These are phyloP conservation scores for Phycomyces nitens DNA, from an alignment of 192 early-diverging fungal genomes.

Conservation along the genomic window DNA sequence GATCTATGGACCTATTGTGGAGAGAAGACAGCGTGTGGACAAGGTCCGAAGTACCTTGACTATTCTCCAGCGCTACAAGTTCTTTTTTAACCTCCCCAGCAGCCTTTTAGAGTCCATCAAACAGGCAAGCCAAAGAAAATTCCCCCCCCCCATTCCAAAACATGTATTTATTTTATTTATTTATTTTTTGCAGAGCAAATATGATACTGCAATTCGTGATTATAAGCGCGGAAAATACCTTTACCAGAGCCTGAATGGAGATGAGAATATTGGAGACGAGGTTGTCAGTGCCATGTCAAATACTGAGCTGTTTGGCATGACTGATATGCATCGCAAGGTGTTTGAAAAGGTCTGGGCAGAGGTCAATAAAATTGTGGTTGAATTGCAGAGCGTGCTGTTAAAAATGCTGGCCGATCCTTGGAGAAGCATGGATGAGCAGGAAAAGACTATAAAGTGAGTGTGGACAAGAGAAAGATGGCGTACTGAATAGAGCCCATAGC, in stretches of 20 bases:
- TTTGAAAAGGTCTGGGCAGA: slow-evolving; percentile 96
- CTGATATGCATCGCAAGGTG: slow-evolving; percentile 56
- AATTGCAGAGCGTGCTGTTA: slow-evolving; percentile 70
- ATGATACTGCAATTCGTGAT: slow-evolving; percentile 87
- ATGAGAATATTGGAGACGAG: slow-evolving; percentile 21
- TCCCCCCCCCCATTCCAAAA: too few species aligned
- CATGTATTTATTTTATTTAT: not conserved
- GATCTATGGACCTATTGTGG: slow-evolving; percentile 83
- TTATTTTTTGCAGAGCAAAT: slow-evolving; percentile 54
- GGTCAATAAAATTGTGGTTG: slow-evolving; percentile 77
- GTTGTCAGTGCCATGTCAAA: slow-evolving; percentile 10
- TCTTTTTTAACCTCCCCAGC: slow-evolving; percentile 95
- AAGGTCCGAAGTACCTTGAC: slow-evolving; percentile 86
- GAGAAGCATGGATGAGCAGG: slow-evolving; percentile 82
- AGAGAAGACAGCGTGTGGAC: slow-evolving; percentile 80
- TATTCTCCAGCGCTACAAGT: slow-evolving; percentile 93
- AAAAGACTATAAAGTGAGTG: slow-evolving; percentile 77
- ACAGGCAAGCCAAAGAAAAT: slow-evolving; percentile 50
- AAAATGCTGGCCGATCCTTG: slow-evolving; percentile 72
- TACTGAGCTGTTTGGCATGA: slow-evolving; percentile 21
- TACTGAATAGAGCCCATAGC: slow-evolving; percentile 27
- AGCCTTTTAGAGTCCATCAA: slow-evolving; percentile 78
- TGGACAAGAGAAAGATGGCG: not conserved
- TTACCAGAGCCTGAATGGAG: slow-evolving; percentile 51
- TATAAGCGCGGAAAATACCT: slow-evolving; percentile 94